phyloP scores from a whole-genome alignment of 495 filamentous ascomycete species.

The Penicillium mononematosum region DNA sequence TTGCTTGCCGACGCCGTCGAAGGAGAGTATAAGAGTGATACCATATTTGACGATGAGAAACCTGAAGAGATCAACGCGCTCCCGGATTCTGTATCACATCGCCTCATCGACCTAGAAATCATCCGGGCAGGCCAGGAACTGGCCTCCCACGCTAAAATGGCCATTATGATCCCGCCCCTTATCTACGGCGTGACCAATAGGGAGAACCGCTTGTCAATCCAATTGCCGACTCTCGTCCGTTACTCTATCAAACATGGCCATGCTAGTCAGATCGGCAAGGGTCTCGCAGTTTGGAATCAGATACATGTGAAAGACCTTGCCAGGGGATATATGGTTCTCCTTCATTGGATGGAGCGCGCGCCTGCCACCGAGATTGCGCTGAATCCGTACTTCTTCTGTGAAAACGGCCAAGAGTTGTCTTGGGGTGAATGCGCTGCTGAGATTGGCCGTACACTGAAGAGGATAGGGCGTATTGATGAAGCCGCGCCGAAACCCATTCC shows the following conservation, averaged over 20 bases:
- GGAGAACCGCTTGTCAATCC: conserved; percentile 31
- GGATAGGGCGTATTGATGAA: conserved; percentile 10
- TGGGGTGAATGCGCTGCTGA: conserved; percentile 27
- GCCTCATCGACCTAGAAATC: conserved; percentile 41
- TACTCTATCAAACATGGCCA: conserved; percentile 40
- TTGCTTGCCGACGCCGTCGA: conserved; percentile 22
- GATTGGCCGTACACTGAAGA: conserved; percentile 25
- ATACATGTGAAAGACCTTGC: conserved; percentile 35
- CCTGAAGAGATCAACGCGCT: conserved; percentile 33
- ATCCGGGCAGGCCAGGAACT: conserved; percentile 30
- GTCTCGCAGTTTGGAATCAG: conserved; percentile 25
- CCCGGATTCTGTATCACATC: conserved; percentile 38
- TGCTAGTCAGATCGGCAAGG: conserved; percentile 28
- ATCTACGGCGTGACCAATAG: conserved; percentile 34
- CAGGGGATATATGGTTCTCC: conserved; percentile 27
- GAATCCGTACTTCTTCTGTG: conserved; percentile 41
- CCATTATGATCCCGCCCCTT: conserved; percentile 36
- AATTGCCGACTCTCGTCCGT: conserved; percentile 30
- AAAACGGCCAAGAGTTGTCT: conserved; percentile 36
- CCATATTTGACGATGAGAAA: conserved; percentile 35
- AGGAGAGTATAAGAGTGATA: conserved; percentile 26
- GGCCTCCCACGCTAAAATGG: conserved; percentile 33
- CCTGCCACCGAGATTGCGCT: conserved; percentile 13
- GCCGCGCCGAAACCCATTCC: neutral
- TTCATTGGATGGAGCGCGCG: conserved; percentile 33